Conservation (phyloP, 805 yeast genomes). For the Saturnispora sekii region DNA sequence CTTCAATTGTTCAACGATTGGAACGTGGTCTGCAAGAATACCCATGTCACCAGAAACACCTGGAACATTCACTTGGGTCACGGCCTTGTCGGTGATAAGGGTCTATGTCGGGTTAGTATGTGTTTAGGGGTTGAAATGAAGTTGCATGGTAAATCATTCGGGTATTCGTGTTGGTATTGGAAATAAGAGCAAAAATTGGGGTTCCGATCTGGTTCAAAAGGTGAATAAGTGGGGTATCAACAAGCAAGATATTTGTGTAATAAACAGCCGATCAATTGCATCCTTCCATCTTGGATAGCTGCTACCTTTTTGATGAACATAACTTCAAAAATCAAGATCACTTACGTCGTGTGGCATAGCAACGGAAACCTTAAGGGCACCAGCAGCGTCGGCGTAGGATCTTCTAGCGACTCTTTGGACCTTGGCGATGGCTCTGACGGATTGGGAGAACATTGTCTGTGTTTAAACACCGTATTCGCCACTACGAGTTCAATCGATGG, state of each 20-base stretch:
- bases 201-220: too few species aligned
- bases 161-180: too few species aligned
- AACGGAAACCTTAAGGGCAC: slow-evolving; percentile 75
- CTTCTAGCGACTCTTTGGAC: slow-evolving; percentile 52
- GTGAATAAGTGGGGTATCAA: too few species aligned
- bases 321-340: background rate
- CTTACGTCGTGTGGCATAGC: slow-evolving; percentile 74
- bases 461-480: background rate
- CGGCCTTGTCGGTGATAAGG: slow-evolving; percentile 25
- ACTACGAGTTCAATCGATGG: too few species aligned
- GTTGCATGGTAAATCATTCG: too few species aligned
- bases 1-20: slow-evolving; percentile 88
- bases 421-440: slow-evolving; percentile 51
- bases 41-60: slow-evolving; percentile 94
- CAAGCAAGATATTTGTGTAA: background rate
- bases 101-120: slow-evolving; percentile 16
- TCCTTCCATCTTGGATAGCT: too few species aligned
- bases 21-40: slow-evolving; percentile 95
- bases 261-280: too few species aligned
- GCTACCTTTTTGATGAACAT: too few species aligned
- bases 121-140: too few species aligned
- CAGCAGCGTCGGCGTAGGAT: slow-evolving; percentile 86
- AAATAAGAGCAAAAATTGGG: too few species aligned
- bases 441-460: slow-evolving; percentile 49
- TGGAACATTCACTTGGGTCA: slow-evolving; percentile 84